Base-by-base conservation (phyloP, 202 grass and related monocot genomes). In the Carex arenaria region DNA sequence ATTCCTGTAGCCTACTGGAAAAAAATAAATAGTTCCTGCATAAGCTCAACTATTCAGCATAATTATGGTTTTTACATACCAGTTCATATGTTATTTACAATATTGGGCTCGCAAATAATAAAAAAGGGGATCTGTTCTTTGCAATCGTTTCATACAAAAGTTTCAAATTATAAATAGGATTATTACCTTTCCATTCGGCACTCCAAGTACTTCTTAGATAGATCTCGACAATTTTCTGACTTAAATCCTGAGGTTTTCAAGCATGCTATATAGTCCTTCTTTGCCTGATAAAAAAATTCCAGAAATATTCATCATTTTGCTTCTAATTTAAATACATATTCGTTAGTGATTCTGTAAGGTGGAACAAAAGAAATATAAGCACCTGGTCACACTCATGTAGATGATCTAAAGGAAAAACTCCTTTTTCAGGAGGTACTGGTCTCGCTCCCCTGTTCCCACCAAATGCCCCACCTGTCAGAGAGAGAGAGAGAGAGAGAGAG, bases 371-470 rank as follows among this genome's bases (percentile, higher is more conserved):
- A 5, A 55, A 82, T 56, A 92, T 18, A 67, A 55, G 36, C 89
- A 92, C 95, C 87, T 90, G 20, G 51, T 95, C 92, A 47, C 91
- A 98, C 45, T 98, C 90, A 72, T 95, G 92, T 47, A 93, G 88
- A 84, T 98, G 95, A 82, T 98, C 95, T 61, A 97, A 72, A 32
- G 94, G 92, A 85, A 97, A 97, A 76, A 97, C 69, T 49, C 94
- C 94, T 93, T 97, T 97, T 83, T 97, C 94, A 80, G 95, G 95
- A 88, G 95, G 95, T 22, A 98, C 92, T 85, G 90, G 95, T 67
- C 91, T 98, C 52, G 86, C 87, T 12, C 95, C 95, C 67, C 95
- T 89, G 84, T 90, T 98, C 82, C 92, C 95, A 86, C 92, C 95
- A 89, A 98, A 98, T 53, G 93, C 91, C 26, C 95, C 93, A 62